Conservation (phyloP, 2,329 filamentous ascomycete genomes). For the Aspergillus uvarum region DNA sequence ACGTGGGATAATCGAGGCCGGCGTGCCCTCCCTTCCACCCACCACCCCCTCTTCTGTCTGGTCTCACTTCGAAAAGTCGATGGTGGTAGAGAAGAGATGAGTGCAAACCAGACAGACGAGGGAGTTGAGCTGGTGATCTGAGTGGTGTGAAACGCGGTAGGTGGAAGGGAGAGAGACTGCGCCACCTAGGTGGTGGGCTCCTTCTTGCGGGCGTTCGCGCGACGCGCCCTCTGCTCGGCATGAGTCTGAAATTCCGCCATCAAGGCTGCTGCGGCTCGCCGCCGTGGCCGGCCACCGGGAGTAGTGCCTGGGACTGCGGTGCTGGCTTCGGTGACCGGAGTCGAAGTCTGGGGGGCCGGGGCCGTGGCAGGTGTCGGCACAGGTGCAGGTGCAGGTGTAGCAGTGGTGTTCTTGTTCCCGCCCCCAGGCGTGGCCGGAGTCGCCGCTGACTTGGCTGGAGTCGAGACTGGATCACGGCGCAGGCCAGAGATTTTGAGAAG, state of each 20-base stretch:
- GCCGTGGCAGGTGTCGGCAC: background rate
- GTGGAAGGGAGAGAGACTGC: background rate
- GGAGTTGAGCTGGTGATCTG: background rate
- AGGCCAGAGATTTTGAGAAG: slow-evolving; percentile 2
- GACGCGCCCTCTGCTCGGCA: slow-evolving; percentile 21
- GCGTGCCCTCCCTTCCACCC: background rate
- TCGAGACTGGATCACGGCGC: background rate
- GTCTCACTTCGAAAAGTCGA: too few relatives aligned
- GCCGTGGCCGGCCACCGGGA: slow-evolving; percentile 23
- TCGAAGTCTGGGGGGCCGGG: background rate
- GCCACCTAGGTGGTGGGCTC: background rate
- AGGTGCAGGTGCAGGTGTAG: background rate
- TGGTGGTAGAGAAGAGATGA: too few relatives aligned
- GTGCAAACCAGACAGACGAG: too few relatives aligned
- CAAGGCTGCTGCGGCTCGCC: slow-evolving; percentile 23
- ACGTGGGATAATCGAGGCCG: background rate
- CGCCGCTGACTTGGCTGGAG: background rate
- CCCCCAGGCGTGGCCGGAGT: background rate
- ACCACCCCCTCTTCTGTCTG: too few relatives aligned
- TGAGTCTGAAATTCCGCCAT: slow-evolving; percentile 22
- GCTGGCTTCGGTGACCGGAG: background rate
- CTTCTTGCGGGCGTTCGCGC: slow-evolving; percentile 19
- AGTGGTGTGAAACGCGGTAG: background rate
- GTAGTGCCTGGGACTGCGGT: slow-evolving; percentile 7
- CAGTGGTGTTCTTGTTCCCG: background rate